Conservation (phyloP, 306 rosid genomes). For the Trifolium fragiferum region DNA sequence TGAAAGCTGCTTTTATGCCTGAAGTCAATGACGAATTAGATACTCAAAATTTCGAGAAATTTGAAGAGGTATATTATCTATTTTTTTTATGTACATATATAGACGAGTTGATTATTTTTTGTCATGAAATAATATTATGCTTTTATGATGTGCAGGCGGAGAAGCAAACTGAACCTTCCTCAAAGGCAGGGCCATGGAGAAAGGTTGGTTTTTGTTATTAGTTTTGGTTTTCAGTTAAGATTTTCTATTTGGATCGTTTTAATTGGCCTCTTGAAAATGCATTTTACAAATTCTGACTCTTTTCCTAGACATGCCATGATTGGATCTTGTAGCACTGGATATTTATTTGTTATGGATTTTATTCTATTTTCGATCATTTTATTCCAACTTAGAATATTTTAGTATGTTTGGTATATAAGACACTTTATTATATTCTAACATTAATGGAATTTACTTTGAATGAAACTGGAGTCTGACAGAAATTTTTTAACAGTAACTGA, state of each 20-base stretch:
- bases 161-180: constrained; percentile 68
- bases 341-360: background rate
- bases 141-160: constrained; percentile 61
- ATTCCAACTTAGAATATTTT: background rate
- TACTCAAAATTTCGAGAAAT: constrained; percentile 88
- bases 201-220: constrained; percentile 70
- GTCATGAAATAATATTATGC: constrained; percentile 38
- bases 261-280: background rate
- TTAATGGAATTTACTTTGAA: background rate
- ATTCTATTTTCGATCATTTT: background rate
- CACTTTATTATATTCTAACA: background rate
- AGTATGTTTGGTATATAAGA: background rate
- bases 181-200: constrained; percentile 98
- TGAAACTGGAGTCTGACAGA: constrained; percentile 20
- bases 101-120: constrained; percentile 35
- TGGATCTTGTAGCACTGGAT: background rate
- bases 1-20: constrained; percentile 88
- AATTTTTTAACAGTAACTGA: background rate
- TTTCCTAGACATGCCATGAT: background rate
- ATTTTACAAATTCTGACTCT: background rate
- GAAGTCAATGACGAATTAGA: constrained; percentile 89
- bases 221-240: background rate
- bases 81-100: constrained; percentile 27
- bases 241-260: constrained; percentile 4
- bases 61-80: constrained; percentile 69